Conservation (phyloP, 2,329 filamentous ascomycete genomes). For the Laburnicola sp. region DNA sequence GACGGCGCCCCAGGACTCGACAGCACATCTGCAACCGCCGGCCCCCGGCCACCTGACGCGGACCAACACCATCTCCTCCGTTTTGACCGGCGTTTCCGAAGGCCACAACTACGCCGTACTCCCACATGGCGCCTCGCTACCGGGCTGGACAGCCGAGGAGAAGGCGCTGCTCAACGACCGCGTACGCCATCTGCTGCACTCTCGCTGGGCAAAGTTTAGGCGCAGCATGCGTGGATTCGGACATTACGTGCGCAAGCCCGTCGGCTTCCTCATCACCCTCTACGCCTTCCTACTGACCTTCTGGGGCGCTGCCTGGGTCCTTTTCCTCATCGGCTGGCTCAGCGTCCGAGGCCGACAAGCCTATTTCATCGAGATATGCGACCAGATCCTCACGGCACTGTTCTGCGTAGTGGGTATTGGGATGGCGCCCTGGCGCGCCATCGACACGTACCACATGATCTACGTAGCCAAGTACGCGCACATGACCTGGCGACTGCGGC, state of each 20-base stretch:
- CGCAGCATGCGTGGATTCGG: slow-evolving; percentile 77
- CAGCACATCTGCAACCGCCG: slow-evolving; percentile 14
- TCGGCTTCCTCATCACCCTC: slow-evolving; percentile 80
- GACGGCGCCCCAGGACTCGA: slow-evolving; percentile 22
- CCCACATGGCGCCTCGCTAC: slow-evolving; percentile 70
- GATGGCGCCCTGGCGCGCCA: slow-evolving; percentile 69
- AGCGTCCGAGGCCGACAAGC: slow-evolving; percentile 72
- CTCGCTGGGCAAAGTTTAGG: slow-evolving; percentile 75
- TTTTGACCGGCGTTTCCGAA: slow-evolving; percentile 39
- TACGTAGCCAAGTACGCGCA: slow-evolving; percentile 74
- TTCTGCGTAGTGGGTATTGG: slow-evolving; percentile 67
- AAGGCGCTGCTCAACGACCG: slow-evolving; percentile 79
- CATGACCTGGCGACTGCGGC: slow-evolving; percentile 65
- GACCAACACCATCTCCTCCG: slow-evolving; percentile 38
- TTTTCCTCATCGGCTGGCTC: slow-evolving; percentile 87
- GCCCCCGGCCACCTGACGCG: slow-evolving; percentile 14
- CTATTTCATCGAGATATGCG: slow-evolving; percentile 59
- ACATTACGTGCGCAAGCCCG: slow-evolving; percentile 70
- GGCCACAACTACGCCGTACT: slow-evolving; percentile 77
- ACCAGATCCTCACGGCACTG: slow-evolving; percentile 63
- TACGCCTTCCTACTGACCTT: slow-evolving; percentile 87
- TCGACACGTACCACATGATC: slow-evolving; percentile 87
- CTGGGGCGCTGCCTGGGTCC: slow-evolving; percentile 83
- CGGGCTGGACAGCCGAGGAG: slow-evolving; percentile 76
- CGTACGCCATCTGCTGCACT: slow-evolving; percentile 85